Conservation (phyloP, 306 rosid species). For the Citrullus mucosospermus region DNA sequence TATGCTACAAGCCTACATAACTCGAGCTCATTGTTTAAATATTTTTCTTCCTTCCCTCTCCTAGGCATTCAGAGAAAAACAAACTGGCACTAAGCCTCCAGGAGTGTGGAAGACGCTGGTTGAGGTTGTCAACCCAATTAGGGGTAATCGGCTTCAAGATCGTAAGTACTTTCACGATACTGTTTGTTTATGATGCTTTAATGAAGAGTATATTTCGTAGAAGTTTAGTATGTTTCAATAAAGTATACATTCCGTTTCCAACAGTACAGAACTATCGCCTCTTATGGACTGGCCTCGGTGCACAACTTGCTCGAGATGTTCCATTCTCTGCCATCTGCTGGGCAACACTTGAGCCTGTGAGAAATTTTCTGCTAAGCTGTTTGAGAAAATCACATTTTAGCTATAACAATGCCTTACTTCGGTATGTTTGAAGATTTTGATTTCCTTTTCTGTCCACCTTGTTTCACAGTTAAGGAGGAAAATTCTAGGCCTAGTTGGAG, state of each 20-base stretch:
- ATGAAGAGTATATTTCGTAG: not conserved
- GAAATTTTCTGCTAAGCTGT: slow-evolving; percentile 7
- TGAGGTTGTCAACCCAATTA: slow-evolving; percentile 43
- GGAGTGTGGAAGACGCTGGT: slow-evolving; percentile 77
- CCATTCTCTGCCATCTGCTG: slow-evolving; percentile 97
- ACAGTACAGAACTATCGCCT: slow-evolving; percentile 54
- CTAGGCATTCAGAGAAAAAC: slow-evolving; percentile 58
- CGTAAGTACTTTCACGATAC: slow-evolving; percentile 20
- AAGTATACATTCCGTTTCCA: slow-evolving; percentile 8
- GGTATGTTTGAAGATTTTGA: slow-evolving; percentile 13
- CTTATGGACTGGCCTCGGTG: slow-evolving; percentile 99
- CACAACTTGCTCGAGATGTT: slow-evolving; percentile 87
- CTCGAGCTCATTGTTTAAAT: not conserved
- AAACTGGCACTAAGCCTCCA: slow-evolving; percentile 44
- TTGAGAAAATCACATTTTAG: not conserved
- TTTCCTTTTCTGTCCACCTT: not conserved
- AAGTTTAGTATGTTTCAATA: not conserved
- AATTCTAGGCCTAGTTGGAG: slow-evolving; percentile 46
- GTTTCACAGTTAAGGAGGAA: slow-evolving; percentile 48
- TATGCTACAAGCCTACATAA: not conserved
- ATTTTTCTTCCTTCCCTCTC: not conserved
- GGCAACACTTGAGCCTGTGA: slow-evolving; percentile 92
- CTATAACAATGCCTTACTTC: slow-evolving; percentile 11
- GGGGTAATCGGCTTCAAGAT: slow-evolving; percentile 32
- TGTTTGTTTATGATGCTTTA: not conserved